Base-by-base conservation (phyloP, 1,284 basidiomycete species). In the Austroboletus novae-zelandiae region DNA sequence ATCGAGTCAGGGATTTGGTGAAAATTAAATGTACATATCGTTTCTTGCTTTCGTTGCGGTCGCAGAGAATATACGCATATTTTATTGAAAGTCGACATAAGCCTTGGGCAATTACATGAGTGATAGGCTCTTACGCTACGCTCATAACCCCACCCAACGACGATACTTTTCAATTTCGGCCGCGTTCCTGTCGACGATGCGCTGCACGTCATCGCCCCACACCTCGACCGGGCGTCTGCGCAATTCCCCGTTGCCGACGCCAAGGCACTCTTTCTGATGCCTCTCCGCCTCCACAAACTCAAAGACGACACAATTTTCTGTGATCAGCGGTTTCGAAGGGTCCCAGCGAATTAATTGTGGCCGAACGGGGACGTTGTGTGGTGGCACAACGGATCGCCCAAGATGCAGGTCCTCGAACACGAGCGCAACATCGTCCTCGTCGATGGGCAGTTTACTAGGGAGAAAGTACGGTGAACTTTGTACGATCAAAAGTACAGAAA, bases 321-420 rank as follows among this genome's bases (percentile, higher is more conserved):
- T 70, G 11, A 77, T 74, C 11, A 96, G 65, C 1, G 86, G 85
- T 43, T 71, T 68, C 2, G 65, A 63, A 14, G 79, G 76, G 60
- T 93, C 83, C 94, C 94, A 97, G 35, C 91, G 77, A n/a, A 89
- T 76, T 7, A 93, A 71, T 6, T 80, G 78, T 1, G 91, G 86
- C 39, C 83, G 77, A 9, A 79, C 71, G n/a, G 89, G 84, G 13
- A 93, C 78, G 8, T 79, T 71, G 53, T 88, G 78, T 0, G 90
- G 89, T 4, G 92, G 90, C 32, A 95, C 71, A 14, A 85, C 76
- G 1, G 88, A 89, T 40, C 92, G 82, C 1, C 91, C 91, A 25
- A 87, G 79, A 65, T 91, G 76, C 14, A 97, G 67, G 63, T 98
- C 94, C 62, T 98, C 95, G 61, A 92, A 93, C 47, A 97, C 70